Evolutionary conservation across 148 eudicot genomes (phyloP), one percentile per base, ranked within the genome.

Genomic region (Fagopyrum homotropicum): DNA sequence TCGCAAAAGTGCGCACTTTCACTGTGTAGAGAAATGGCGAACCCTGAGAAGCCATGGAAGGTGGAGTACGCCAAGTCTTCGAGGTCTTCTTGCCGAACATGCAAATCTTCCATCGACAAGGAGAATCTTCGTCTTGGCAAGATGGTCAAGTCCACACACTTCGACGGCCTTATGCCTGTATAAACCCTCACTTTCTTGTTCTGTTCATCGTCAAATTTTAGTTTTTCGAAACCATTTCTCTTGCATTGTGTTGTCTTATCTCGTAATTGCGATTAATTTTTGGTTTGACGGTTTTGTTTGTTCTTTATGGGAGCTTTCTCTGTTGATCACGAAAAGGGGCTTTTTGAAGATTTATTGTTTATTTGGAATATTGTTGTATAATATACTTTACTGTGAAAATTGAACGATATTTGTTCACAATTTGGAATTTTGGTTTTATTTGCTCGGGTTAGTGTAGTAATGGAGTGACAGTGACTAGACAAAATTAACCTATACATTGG

Each of bases 161-260:
- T 92, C 80, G 99, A 96, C 68, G 99, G 99, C 26, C 83, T 92
- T 77, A 96, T 96, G 98, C 98, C 98, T 80, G 99, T 95, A 90
- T 43, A 17, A 59, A 26, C 69, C 73, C 73, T 14, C 29, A 11
- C 68, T 35, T 35, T 56, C 75, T 52, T 17, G 9, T 59, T 52
- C n/a, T 9, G 15, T 52, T 57, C 40, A 49, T 26, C 49, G 40
- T 15, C 61, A 45, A 47, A 70, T 22, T 72, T 55, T 16, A 49
- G 14, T 26, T 47, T 7, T 16, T 22, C 46, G 15, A 59, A 40
- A 64, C 12, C 3, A 7, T 79, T 44, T 72, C 54, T 17, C 6
- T 46, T 30, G 22, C 71, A 40, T 12, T 66, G 71, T 40, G 71
- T 40, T 35, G 19, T 35, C 9, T 26, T 26, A 22, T 60, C 14